phyloP scores from a whole-genome alignment of 306 rosid species.

The Clitoria ternatea region DNA sequence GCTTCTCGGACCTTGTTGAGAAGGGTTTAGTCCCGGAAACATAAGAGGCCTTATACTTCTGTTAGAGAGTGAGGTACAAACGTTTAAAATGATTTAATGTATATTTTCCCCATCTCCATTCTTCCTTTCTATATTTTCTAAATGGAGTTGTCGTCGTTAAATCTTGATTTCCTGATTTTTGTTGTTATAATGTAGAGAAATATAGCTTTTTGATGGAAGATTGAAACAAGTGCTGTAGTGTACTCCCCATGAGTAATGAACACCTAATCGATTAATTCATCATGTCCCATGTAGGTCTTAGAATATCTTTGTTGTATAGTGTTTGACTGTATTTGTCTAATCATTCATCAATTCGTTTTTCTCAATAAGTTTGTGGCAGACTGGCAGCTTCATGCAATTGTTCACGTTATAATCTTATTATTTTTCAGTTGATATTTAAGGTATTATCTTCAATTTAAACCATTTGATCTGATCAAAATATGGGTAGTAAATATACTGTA shows the following conservation, averaged over 20 bases:
- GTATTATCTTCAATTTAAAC: not conserved
- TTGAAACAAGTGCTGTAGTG: conserved; percentile 16
- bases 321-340: not conserved
- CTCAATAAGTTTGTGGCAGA: not conserved
- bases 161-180: conserved; percentile 13
- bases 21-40: conserved; percentile 32
- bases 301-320: not conserved
- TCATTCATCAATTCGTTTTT: not conserved
- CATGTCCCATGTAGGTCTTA: not conserved
- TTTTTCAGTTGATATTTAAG: not conserved
- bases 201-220: conserved; percentile 24
- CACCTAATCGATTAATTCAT: conserved; percentile 9
- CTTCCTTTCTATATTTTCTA: not conserved
- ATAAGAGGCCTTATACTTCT: conserved; percentile 25
- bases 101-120: not conserved
- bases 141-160: conserved; percentile 11
- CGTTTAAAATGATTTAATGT: not conserved
- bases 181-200: conserved; percentile 38
- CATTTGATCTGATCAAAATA: not conserved
- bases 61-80: conserved; percentile 28
- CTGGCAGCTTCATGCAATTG: not conserved
- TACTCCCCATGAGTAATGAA: conserved; percentile 20
- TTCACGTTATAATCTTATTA: not conserved
- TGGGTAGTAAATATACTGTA: not conserved
- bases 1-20: conserved; percentile 16